These are phyloP conservation scores for Sporothrix schenckii DNA, from an alignment of 2,329 filamentous ascomycete genomes.

Conservation along the genomic window DNA sequence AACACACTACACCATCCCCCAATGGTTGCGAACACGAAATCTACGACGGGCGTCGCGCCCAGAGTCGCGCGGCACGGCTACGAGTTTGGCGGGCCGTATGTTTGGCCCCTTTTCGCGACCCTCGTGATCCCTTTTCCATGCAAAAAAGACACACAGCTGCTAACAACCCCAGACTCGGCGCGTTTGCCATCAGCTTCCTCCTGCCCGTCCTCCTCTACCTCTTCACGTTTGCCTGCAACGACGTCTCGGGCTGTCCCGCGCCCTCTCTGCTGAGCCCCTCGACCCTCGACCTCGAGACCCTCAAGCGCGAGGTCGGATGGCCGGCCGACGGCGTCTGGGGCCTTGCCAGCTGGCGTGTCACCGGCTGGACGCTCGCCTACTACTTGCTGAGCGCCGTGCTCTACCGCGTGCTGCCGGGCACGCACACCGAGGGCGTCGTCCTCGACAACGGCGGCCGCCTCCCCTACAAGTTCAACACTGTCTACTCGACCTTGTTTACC, in stretches of 20 bases:
- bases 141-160: background rate
- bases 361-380: slow-evolving; percentile 73
- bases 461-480: slow-evolving; percentile 81
- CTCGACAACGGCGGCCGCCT: slow-evolving; percentile 72
- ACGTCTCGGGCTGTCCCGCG: slow-evolving; percentile 85
- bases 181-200: slow-evolving; percentile 74
- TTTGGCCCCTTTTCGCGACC: slow-evolving; percentile 33
- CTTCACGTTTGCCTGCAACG: slow-evolving; percentile 86
- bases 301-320: slow-evolving; percentile 85
- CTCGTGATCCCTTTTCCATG: background rate
- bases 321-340: slow-evolving; percentile 69
- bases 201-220: slow-evolving; percentile 78
- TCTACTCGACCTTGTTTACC: slow-evolving; percentile 73
- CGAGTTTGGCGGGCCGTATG: slow-evolving; percentile 58
- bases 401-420: slow-evolving; percentile 75
- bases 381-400: slow-evolving; percentile 75
- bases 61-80: slow-evolving; percentile 47
- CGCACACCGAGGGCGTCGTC: slow-evolving; percentile 69
- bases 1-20: background rate
- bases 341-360: slow-evolving; percentile 69
- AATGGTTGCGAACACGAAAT: slow-evolving; percentile 29
- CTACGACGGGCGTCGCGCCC: background rate
- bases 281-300: slow-evolving; percentile 67
- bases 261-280: slow-evolving; percentile 76
- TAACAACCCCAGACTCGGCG: slow-evolving; percentile 63